Base-by-base conservation (phyloP, 805 yeast genomes). In the Candida montana region DNA sequence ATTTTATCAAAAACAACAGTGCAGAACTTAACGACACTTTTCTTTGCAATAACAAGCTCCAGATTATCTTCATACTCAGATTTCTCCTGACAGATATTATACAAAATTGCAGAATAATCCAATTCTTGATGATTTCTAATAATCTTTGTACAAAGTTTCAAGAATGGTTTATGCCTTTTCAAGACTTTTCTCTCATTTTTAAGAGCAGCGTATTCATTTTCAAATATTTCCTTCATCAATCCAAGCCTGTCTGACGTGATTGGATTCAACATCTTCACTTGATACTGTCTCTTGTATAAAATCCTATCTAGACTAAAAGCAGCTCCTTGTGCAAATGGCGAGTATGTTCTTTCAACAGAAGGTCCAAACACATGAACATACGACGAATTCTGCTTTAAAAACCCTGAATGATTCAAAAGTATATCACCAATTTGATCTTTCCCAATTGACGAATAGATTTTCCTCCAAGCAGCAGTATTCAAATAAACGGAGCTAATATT, bases 381-480 rank as follows among this genome's bases (percentile, higher is more conserved):
- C 1, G 40, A 27, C 0, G n/a, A 11, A 1, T 42, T 47, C 2
- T 28, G 2, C 11, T 19, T 16, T 2, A 42, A 21, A 16, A 43
- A 51, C 0, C 47, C 56, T 1, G 45, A 35, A 36, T 40, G 39
- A 11, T 37, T 41, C 23, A 51, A 13, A 5, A 54, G 15, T 1
- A 57, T 20, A 26, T 43, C 37, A 16, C 35, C 15, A 40, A 57
- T 37, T 7, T 20, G 18, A 3, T 24, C 7, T 16, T 24, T 33
- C 1, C 58, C 60, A 11, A 56, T 7, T 0, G 32, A 2, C 1
- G 18, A 10, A 20, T 45, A 45, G 3, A 55, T 33, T 3, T 53
- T 46, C 24, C 65, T 65, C 78, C 85, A 79, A 3, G 54, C 46
- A 3, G 61, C 49, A 4, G 64, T 53, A 44, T 76, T 77, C 16